Evolutionary conservation across 257 asterid species (phyloP), one percentile per base, ranked within the genome.

Genomic region (Gardenia jasminoides): DNA sequence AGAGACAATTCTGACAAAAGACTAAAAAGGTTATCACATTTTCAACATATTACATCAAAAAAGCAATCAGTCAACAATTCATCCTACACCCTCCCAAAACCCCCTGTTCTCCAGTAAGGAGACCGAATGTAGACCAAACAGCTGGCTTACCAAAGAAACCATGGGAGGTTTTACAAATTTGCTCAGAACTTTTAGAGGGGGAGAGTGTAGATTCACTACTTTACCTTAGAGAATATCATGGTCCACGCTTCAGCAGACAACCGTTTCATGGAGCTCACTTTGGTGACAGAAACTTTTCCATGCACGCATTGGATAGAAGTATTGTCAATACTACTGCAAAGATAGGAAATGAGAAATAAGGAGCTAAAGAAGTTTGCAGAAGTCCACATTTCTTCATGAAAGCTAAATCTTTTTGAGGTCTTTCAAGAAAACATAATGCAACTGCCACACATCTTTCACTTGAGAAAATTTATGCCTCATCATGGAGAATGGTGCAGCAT

Each of bases 161-260:
- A 56, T 0, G 26, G 26, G 64, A 56, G 64, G 7, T 56, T 56
- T n/a, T 1, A 70, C 46, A 44, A 26, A 70, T 54, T 36, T 59
- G 43, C 11, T 64, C 68, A 28, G 28, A 64, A 28, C 12, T 64
- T 64, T 0, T 64, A 24, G 15, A 78, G 41, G n/a, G 76, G 68
- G 58, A 65, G 54, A 59, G 7, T 28, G 22, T 9, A 70, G 70
- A 61, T 17, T 70, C 83, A 82, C 52, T 31, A 71, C 78, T 70
- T 71, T 87, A 95, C 99, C 98, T 93, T 88, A 50, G 99, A 95
- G 31, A 66, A 75, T 78, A 95, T 67, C 84, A 80, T 84, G 75
- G 89, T 86, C 99, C 99, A 95, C 74, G 99, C 97, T 92, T 88
- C 93, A 78, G 87, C 86, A 43, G 99, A 93, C 86, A 95, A 75